Evolutionary conservation across 345 rosid genomes (phyloP).

Genomic region (Toxicodendron radicans): DNA sequence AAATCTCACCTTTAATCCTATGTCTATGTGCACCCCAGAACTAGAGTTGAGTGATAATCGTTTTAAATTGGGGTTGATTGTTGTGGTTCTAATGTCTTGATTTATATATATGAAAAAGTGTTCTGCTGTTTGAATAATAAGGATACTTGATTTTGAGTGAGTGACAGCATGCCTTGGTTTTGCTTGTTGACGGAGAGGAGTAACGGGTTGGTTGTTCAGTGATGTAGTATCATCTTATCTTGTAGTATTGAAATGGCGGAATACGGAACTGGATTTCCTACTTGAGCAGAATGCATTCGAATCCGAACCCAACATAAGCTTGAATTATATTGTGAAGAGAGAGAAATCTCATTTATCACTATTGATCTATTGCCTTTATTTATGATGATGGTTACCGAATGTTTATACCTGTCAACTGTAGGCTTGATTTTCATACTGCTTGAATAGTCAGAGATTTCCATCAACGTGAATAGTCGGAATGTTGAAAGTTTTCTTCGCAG

Average conservation of each 20-base stretch:
- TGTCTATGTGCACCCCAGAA: not conserved
- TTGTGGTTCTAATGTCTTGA: not conserved
- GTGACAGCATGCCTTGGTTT: not conserved
- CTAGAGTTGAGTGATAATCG: not conserved
- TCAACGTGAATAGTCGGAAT: no score
- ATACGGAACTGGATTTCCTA: not conserved
- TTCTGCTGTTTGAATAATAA: not conserved
- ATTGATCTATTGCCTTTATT: not conserved
- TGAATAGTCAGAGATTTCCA: constrained; percentile 26
- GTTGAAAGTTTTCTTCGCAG: constrained; percentile 28
- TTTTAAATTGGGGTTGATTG: not conserved
- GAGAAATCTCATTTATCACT: not conserved
- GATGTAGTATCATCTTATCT: not conserved
- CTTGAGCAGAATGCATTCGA: not conserved
- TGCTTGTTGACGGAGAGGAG: not conserved
- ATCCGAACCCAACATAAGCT: not conserved
- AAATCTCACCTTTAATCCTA: not conserved
- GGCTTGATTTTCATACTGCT: not conserved
- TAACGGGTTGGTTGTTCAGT: not conserved
- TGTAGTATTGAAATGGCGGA: not conserved
- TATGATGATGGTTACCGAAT: not conserved
- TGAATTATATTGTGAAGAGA: not conserved
- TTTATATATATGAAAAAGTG: not conserved
- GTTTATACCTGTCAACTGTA: not conserved
- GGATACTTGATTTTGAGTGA: not conserved